These are phyloP conservation scores for Candida tetrigidarum DNA, from an alignment of 1,139 yeast genomes.

Conservation along the genomic window DNA sequence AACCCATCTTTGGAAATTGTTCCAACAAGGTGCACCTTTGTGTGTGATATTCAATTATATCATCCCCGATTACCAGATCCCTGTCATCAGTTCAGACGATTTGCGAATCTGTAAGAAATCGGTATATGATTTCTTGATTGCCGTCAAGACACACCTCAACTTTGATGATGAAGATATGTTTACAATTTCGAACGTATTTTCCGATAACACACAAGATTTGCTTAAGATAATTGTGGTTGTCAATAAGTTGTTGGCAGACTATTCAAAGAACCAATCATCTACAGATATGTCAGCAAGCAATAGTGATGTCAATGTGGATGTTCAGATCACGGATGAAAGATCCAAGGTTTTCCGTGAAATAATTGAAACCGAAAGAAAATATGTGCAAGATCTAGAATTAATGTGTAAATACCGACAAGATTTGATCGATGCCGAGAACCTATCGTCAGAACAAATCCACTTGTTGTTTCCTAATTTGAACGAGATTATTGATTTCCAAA, in stretches of 20 bases:
- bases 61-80: constrained; percentile 42
- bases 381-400: constrained; percentile 86
- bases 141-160: constrained; percentile 78
- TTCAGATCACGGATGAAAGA: constrained; percentile 53
- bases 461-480: constrained; percentile 84
- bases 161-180: constrained; percentile 78
- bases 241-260: constrained; percentile 45
- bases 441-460: constrained; percentile 82
- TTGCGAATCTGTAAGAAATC: constrained; percentile 84
- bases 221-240: constrained; percentile 74
- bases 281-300: constrained; percentile 16
- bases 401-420: constrained; percentile 71
- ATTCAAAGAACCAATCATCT: background rate
- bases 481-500: constrained; percentile 88
- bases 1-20: constrained; percentile 84
- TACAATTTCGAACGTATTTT: constrained; percentile 88
- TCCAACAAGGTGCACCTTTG: constrained; percentile 92
- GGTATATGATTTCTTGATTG: constrained; percentile 87
- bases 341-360: constrained; percentile 85
- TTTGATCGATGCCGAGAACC: constrained; percentile 62
- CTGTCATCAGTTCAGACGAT: constrained; percentile 73
- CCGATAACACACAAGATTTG: constrained; percentile 80
- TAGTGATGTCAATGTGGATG: constrained; percentile 23
- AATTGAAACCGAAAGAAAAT: constrained; percentile 88
- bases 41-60: constrained; percentile 80